Percentiles rank a stretch among this genome's conserved stretches.
phyloP scores from a whole-genome alignment of 441 rosid genomes.

The Adansonia madagascariensis region DNA sequence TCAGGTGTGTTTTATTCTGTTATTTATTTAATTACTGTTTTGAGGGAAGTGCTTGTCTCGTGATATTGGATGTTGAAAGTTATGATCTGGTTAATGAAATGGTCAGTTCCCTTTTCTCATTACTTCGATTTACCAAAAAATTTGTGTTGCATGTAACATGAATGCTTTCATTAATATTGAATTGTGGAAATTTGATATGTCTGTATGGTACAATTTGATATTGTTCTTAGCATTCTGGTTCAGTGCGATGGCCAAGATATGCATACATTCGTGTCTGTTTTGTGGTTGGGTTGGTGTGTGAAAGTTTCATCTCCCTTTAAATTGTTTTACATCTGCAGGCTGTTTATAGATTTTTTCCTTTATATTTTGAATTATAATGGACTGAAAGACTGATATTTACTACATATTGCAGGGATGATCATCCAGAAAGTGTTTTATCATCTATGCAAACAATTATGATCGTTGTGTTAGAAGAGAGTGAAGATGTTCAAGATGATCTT shows the following conservation, averaged over 20 bases:
- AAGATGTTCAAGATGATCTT: constrained; percentile 87
- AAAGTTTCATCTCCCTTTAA: background rate
- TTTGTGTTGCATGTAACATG: background rate
- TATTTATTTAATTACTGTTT: constrained; percentile 24
- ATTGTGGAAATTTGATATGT: constrained; percentile 12
- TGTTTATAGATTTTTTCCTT: background rate
- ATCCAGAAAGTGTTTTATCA: constrained; percentile 81
- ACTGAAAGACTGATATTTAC: constrained; percentile 11
- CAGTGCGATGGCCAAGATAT: background rate
- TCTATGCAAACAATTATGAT: constrained; percentile 95
- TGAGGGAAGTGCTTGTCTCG: constrained; percentile 4
- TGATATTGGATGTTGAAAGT: constrained; percentile 80
- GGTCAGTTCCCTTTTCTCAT: constrained; percentile 31
- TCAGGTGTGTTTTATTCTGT: constrained; percentile 70
- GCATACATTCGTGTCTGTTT: background rate
- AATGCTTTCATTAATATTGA: background rate
- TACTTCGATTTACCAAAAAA: background rate
- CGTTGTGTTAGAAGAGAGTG: constrained; percentile 93
- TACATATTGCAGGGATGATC: constrained; percentile 79
- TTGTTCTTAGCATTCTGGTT: background rate
- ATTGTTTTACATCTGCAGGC: background rate
- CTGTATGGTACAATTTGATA: background rate
- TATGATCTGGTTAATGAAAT: constrained; percentile 73
- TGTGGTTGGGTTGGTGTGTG: background rate
- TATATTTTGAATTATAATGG: constrained; percentile 17